phyloP scores from a whole-genome alignment of 1,284 basidiomycete genomes.

The Schizopora paradoxa region DNA sequence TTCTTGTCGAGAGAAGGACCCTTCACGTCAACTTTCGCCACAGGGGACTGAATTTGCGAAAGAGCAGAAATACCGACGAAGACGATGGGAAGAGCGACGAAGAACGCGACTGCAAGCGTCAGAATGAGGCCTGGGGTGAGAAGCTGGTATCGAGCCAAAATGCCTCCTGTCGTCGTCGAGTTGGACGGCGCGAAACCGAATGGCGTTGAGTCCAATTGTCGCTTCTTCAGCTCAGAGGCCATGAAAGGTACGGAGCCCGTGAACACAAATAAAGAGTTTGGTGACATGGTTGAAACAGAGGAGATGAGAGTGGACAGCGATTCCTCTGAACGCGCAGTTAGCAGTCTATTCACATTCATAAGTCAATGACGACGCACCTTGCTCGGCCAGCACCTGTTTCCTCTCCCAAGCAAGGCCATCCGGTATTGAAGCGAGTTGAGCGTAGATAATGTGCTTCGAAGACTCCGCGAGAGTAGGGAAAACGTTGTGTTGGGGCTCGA shows the following conservation, averaged over 20 bases:
- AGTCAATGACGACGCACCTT: slow-evolving; percentile 40
- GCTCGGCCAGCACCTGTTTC: slow-evolving; percentile 41
- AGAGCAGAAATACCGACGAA: slow-evolving; percentile 64
- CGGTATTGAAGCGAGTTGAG: background rate
- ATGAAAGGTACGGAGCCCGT: slow-evolving; percentile 40
- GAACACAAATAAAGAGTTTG: slow-evolving; percentile 60
- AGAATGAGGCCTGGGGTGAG: slow-evolving; percentile 78
- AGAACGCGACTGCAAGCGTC: slow-evolving; percentile 60
- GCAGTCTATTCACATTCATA: background rate
- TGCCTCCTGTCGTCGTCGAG: slow-evolving; percentile 44
- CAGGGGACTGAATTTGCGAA: slow-evolving; percentile 70
- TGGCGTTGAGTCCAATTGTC: slow-evolving; percentile 31
- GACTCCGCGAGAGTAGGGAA: background rate
- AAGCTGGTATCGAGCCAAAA: slow-evolving; percentile 70
- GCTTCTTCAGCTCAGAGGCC: slow-evolving; percentile 29
- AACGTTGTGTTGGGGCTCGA: too few species aligned
- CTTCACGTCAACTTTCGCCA: slow-evolving; percentile 59
- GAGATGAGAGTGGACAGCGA: slow-evolving; percentile 43
- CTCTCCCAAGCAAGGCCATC: slow-evolving; percentile 29
- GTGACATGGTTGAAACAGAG: slow-evolving; percentile 41
- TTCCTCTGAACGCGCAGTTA: slow-evolving; percentile 9
- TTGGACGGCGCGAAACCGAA: slow-evolving; percentile 23
- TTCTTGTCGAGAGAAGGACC: slow-evolving; percentile 70
- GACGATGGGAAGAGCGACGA: slow-evolving; percentile 68
- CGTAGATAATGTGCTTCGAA: background rate